Evolutionary conservation across 495 filamentous ascomycete species (phyloP), one percentile per base, ranked within the genome.

Genomic region (Aspergillus sclerotiicarbonarius): DNA sequence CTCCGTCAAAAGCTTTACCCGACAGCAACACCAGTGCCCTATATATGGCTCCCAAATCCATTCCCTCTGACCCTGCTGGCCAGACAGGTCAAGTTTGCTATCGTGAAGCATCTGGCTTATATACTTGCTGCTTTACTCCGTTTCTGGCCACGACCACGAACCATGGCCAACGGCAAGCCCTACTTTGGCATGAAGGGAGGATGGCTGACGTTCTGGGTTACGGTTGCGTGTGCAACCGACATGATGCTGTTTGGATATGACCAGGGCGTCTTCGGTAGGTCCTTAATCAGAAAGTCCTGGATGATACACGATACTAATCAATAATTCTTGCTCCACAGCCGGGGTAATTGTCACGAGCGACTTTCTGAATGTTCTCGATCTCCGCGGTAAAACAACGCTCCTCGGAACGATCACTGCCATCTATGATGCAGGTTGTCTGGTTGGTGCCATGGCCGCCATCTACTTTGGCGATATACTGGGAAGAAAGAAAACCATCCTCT

Each of bases 231-330:
- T 39, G 50, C 50, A 18, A 52, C 50, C n/a, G 78, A 81, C 56
- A 82, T 82, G 81, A 78, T 72, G 19, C 67, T 83, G 0, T 83
- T 86, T 62, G 81, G 82, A 2, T 84, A 85, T 62, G 82, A 85
- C 54, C 82, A 86, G 55, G 80, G 78, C 49, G 74, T 82, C 8
- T 82, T 81, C 54, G 67, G 49, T 51, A 37, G 21, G 49, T 29
- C 25, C 9, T 16, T 3, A 21, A 12, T 18, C 33, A 10, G 33
- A 13, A 35, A 4, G 1, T 18, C 18, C 2, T 29, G 29, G 25
- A 5, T 30, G 20, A 18, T 5, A n/a, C 18, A 29, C 2, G 25
- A 1, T 31, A 19, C 21, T 18, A 12, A 52, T 12, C 30, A 32
- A 3, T n/a, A n/a, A n/a, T n/a, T 2, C n/a, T 4, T 35, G 15